Conservation (phyloP, 768 basidiomycete genomes). For the Pulveroboletus ravenelii region DNA sequence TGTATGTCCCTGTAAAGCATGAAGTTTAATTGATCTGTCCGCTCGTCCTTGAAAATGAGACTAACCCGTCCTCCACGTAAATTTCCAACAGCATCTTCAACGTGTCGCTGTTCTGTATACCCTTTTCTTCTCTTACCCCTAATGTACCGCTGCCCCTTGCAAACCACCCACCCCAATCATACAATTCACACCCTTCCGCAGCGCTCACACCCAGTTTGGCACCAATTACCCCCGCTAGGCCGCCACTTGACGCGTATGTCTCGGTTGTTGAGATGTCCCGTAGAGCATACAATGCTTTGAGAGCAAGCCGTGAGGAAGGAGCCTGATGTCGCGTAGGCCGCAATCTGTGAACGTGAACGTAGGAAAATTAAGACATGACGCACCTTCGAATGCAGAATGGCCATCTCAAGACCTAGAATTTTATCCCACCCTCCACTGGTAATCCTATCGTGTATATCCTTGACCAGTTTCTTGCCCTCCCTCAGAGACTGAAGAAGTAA, state of each 20-base stretch:
- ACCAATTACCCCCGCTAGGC: slow-evolving; percentile 59
- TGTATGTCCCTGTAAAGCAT: slow-evolving; percentile 43
- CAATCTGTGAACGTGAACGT: not conserved
- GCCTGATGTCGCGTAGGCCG: not conserved
- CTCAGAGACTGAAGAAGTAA: slow-evolving; percentile 60
- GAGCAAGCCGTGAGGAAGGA: slow-evolving; percentile 37
- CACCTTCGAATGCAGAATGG: slow-evolving; percentile 78
- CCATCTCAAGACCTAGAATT: slow-evolving; percentile 64
- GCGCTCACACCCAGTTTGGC: slow-evolving; percentile 44
- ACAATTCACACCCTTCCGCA: slow-evolving; percentile 50
- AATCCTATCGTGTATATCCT: slow-evolving; percentile 20
- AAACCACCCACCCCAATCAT: slow-evolving; percentile 30
- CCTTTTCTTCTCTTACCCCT: slow-evolving; percentile 40
- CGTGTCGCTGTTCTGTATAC: slow-evolving; percentile 48
- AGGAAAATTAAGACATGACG: not conserved
- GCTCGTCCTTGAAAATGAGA: slow-evolving; percentile 6
- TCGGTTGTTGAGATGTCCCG: slow-evolving; percentile 77
- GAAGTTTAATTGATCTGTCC: not conserved
- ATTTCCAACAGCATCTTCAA: slow-evolving; percentile 72
- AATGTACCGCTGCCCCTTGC: slow-evolving; percentile 45
- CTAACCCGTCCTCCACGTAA: slow-evolving; percentile 76
- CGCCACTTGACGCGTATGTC: slow-evolving; percentile 78
- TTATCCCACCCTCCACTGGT: slow-evolving; percentile 34
- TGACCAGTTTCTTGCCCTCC: slow-evolving; percentile 14
- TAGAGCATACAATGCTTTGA: slow-evolving; percentile 62